These are phyloP conservation scores for Xylariales sp. DNA, from an alignment of 2,329 filamentous ascomycete species.

Conservation along the genomic window DNA sequence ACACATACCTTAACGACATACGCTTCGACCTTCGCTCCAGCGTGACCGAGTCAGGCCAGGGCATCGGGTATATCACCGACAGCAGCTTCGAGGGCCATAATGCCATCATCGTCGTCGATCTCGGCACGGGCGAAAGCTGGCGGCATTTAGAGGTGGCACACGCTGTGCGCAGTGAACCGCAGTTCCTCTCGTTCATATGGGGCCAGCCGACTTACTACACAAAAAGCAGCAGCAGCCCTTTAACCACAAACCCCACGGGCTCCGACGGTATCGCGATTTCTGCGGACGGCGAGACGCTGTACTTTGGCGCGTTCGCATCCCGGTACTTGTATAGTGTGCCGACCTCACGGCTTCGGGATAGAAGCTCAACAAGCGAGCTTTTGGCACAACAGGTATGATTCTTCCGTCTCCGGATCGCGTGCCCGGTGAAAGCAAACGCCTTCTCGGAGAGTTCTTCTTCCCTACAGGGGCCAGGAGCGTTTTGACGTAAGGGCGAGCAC, in stretches of 20 bases:
- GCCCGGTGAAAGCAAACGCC: too few relatives aligned
- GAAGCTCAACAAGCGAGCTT: conserved; percentile 54
- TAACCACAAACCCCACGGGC: conserved; percentile 57
- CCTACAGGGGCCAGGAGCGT: too few relatives aligned
- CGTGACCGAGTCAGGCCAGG: conserved; percentile 55
- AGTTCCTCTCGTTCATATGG: conserved; percentile 62
- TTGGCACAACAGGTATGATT: conserved; percentile 33
- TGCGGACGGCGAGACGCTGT: conserved; percentile 60
- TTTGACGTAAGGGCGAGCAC: not conserved
- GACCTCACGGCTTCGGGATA: conserved; percentile 56
- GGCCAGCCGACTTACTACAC: conserved; percentile 59
- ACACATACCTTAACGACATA: conserved; percentile 65
- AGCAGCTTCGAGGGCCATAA: conserved; percentile 60
- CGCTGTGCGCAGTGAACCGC: conserved; percentile 55
- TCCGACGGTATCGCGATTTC: conserved; percentile 63
- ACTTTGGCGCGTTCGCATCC: conserved; percentile 57
- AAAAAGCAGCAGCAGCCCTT: conserved; percentile 48
- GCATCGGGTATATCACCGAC: conserved; percentile 66
- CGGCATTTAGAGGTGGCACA: conserved; percentile 58
- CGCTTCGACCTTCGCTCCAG: conserved; percentile 62
- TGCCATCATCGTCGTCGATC: conserved; percentile 62
- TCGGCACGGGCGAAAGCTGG: conserved; percentile 61
- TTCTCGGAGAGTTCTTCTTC: too few relatives aligned
- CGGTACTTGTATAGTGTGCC: conserved; percentile 55
- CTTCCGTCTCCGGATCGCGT: not conserved